phyloP scores from a whole-genome alignment of 805 yeast genomes.

The Kuraishia borneana region DNA sequence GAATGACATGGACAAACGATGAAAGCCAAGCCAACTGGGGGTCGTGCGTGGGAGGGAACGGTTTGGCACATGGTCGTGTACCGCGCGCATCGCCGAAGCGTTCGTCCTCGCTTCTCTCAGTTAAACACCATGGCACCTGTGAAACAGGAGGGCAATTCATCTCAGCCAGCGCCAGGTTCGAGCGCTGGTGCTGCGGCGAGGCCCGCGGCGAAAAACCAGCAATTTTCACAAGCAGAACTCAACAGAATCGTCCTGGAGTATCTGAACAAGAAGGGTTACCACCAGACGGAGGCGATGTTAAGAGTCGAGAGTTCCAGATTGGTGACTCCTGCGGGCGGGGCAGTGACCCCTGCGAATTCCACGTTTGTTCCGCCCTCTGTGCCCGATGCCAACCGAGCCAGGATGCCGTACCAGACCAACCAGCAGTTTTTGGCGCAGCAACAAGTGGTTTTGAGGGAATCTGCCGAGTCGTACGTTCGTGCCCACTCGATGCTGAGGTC shows the following conservation, averaged over 20 bases:
- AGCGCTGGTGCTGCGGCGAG: conserved; percentile 1
- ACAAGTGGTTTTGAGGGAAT: conserved; percentile 27
- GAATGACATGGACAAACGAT: no score
- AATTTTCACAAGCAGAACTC: conserved; percentile 75
- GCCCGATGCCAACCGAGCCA: conserved; percentile 21
- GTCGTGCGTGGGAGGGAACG: no score
- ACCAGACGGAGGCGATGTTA: conserved; percentile 87
- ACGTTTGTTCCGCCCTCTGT: conserved; percentile 17
- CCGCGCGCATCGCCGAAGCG: no score
- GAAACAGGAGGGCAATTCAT: conserved; percentile 2
- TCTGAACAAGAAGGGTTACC: conserved; percentile 86
- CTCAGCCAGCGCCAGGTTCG: not conserved
- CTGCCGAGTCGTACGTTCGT: conserved; percentile 63
- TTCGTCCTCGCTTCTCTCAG: no score
- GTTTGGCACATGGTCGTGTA: no score
- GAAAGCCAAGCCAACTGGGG: no score
- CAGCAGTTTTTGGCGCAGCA: conserved; percentile 19
- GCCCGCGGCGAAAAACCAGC: conserved; percentile 14
- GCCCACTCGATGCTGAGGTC: conserved; percentile 73
- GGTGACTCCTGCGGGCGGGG: conserved; percentile 37
- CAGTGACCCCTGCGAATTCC: conserved; percentile 36
- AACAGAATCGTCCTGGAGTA: conserved; percentile 90
- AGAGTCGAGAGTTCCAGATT: conserved; percentile 73
- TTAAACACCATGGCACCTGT: conserved; percentile 4
- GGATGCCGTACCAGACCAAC: conserved; percentile 11